These are phyloP conservation scores for Fusarium nisikadoi DNA, from an alignment of 2,329 filamentous ascomycete genomes.

Conservation along the genomic window DNA sequence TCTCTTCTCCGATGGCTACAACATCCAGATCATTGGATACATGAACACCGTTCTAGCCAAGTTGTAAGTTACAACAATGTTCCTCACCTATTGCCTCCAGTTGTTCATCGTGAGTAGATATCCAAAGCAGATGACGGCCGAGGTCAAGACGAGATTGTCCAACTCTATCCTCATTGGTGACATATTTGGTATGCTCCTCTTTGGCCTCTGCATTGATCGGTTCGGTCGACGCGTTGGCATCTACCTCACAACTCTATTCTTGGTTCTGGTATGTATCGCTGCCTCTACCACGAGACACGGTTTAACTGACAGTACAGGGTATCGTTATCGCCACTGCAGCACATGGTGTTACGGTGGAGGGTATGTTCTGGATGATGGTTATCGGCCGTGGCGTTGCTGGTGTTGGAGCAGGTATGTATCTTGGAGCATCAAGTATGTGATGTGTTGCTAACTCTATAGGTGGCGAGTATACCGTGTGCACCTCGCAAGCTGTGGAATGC, in stretches of 20 bases:
- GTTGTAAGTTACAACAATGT: not conserved
- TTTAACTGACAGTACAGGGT: rapidly evolving
- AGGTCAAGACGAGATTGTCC: not conserved
- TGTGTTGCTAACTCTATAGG: not conserved
- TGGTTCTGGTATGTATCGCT: not conserved
- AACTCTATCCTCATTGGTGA: not conserved
- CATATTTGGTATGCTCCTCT: not conserved
- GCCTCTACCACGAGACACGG: rapidly evolving
- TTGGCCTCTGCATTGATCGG: not conserved
- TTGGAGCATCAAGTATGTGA: not conserved
- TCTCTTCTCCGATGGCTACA: not conserved
- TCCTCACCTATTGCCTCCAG: rapidly evolving
- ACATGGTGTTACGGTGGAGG: not conserved
- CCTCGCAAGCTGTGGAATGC: not conserved
- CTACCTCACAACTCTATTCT: not conserved
- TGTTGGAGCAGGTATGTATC: not conserved
- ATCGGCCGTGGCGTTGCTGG: not conserved
- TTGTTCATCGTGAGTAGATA: not conserved
- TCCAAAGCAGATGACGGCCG: not conserved
- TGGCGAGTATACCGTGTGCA: not conserved
- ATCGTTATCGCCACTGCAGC: not conserved
- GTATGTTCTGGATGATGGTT: conserved; percentile 4
- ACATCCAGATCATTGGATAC: not conserved
- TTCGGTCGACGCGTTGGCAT: not conserved
- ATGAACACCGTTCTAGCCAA: not conserved